Evolutionary conservation across 192 early-diverging fungal species (phyloP).

Genomic region (Podila epigama): DNA sequence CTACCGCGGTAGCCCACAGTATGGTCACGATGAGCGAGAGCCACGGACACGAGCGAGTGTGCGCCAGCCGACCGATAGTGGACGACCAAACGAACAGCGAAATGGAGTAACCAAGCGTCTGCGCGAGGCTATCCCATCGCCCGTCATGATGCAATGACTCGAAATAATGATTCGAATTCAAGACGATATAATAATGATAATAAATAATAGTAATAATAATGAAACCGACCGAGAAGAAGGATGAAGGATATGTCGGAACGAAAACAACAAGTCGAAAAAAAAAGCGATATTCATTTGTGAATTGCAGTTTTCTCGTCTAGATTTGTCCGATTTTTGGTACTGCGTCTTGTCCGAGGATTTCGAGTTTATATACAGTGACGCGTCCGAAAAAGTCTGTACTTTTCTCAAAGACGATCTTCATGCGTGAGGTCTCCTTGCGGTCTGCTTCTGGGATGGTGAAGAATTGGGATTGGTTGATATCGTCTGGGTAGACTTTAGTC

Average conservation of each 20-base stretch:
- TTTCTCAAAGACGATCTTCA: conserved; percentile 72
- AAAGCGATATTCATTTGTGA: neutral
- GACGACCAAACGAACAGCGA: neutral
- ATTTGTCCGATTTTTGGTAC: conserved; percentile 2
- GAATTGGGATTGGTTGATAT: conserved; percentile 72
- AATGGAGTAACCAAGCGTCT: neutral
- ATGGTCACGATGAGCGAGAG: neutral
- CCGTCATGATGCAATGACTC: too few species aligned
- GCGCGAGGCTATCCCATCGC: neutral
- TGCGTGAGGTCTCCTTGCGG: conserved; percentile 5
- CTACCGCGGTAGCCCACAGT: neutral
- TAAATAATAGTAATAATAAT: too few species aligned
- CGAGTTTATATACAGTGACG: conserved; percentile 79
- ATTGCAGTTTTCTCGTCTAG: neutral
- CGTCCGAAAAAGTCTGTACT: conserved; percentile 91
- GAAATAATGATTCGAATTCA: neutral
- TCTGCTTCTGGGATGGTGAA: conserved; percentile 43
- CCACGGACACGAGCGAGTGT: neutral
- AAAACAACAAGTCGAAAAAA: too few species aligned
- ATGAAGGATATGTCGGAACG: too few species aligned
- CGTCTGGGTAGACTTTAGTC: conserved; percentile 73
- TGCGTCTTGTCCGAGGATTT: conserved; percentile 62
- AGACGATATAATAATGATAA: neutral
- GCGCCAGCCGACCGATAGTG: neutral
- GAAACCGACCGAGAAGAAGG: too few species aligned